Evolutionary conservation across 2,329 filamentous ascomycete genomes (phyloP).

Genomic region (Aspergillus hortae): DNA sequence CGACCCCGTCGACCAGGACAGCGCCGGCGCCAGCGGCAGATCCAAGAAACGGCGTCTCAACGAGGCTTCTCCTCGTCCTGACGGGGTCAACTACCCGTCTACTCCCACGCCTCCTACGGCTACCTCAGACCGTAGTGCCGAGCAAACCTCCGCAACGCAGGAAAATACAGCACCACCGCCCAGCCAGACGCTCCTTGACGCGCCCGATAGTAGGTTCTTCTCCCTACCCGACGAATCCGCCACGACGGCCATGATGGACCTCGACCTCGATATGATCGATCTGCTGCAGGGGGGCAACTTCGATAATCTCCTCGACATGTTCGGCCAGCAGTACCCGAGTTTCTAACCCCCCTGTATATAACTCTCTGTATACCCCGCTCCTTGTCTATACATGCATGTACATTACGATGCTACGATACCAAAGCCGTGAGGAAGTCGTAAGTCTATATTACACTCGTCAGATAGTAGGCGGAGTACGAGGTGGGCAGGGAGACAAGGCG

Average conservation of each 20-base stretch:
- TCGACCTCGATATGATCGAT: slow-evolving; percentile 32
- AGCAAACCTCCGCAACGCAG: background rate
- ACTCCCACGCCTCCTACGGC: too few species aligned
- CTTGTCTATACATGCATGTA: background rate
- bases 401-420: background rate
- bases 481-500: slow-evolving; percentile 14
- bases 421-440: slow-evolving; percentile 25
- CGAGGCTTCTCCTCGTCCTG: background rate
- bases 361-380: background rate
- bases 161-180: background rate
- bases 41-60: background rate
- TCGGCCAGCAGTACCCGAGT: slow-evolving; percentile 30
- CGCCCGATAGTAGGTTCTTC: background rate
- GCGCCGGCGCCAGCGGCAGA: background rate
- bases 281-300: slow-evolving; percentile 30
- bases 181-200: background rate
- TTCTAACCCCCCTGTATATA: slow-evolving; percentile 15
- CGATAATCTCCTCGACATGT: slow-evolving; percentile 30
- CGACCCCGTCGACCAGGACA: background rate
- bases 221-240: background rate
- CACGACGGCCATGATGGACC: slow-evolving; percentile 12
- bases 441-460: slow-evolving; percentile 29
- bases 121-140: too few species aligned
- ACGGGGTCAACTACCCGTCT: too few species aligned
- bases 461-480: slow-evolving; percentile 9